Evolutionary conservation across 2,329 filamentous ascomycete genomes (phyloP).

Genomic region (Apiospora saccharicola): DNA sequence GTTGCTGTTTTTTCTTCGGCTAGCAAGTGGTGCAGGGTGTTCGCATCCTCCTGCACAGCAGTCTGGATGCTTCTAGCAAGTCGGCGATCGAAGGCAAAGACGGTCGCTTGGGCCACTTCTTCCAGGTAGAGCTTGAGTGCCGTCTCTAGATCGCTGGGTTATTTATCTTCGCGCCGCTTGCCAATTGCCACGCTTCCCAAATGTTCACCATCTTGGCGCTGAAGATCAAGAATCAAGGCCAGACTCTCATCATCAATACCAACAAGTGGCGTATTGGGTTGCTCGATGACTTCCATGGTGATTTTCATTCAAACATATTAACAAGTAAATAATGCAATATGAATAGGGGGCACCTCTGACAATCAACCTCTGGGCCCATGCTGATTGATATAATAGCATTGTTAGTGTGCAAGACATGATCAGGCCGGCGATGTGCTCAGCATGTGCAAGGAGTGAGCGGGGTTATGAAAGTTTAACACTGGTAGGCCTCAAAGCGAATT

Average conservation of each 20-base stretch:
- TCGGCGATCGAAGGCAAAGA: background rate
- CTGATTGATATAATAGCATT: background rate
- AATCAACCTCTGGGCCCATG: background rate
- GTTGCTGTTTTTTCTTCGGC: background rate
- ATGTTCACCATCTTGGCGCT: background rate
- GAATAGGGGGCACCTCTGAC: background rate
- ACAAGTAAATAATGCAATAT: background rate
- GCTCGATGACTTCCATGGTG: background rate
- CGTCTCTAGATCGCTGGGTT: background rate
- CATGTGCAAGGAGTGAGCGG: background rate
- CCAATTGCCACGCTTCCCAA: background rate
- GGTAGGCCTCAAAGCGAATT: background rate
- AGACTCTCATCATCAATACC: background rate
- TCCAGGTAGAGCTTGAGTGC: background rate
- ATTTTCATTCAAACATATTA: background rate
- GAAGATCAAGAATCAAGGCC: background rate
- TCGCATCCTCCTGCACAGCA: background rate
- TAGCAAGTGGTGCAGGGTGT: background rate
- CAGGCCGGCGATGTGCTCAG: background rate
- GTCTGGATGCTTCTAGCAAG: background rate
- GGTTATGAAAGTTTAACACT: background rate
- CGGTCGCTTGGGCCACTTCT: background rate
- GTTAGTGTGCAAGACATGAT: too few species aligned
- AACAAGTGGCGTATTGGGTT: background rate
- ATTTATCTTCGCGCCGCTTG: too few species aligned